Conservation (phyloP, 2,329 filamentous ascomycete species). For the Ceratocystiopsis minuta region DNA sequence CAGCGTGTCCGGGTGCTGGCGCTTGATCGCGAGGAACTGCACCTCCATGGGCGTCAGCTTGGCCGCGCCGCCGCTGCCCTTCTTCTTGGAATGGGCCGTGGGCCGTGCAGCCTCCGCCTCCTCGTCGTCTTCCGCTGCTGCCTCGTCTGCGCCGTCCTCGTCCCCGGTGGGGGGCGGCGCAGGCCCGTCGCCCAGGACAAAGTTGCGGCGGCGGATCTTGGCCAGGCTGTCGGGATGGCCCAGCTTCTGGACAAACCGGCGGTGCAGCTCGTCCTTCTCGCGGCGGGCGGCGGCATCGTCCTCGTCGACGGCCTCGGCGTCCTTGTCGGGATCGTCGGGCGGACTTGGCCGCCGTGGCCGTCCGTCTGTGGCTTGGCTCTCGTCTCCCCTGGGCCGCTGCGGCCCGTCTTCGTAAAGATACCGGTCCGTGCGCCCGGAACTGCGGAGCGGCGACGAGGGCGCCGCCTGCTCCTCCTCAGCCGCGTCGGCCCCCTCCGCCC, state of each 20-base stretch:
- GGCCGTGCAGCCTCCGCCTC: constrained; percentile 22
- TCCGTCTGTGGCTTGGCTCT: too few species aligned
- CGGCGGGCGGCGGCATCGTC: constrained; percentile 23
- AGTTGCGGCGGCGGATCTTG: constrained; percentile 43
- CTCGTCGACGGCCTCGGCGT: constrained; percentile 11
- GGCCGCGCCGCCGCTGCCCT: constrained; percentile 32
- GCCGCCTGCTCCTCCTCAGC: constrained; percentile 4
- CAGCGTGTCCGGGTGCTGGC: constrained; percentile 73
- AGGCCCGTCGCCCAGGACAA: constrained; percentile 26
- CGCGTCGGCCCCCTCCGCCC: constrained; percentile 2
- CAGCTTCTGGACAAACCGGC: constrained; percentile 76
- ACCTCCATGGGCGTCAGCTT: constrained; percentile 92
- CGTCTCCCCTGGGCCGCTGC: background rate
- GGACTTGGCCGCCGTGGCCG: too few species aligned
- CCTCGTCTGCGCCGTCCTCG: constrained; percentile 27
- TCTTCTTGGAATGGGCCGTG: constrained; percentile 40
- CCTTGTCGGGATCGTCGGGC: too few species aligned
- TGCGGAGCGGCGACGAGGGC: constrained; percentile 10
- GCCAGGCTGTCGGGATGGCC: constrained; percentile 68
- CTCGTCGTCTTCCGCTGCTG: constrained; percentile 38
- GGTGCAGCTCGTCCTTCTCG: constrained; percentile 55
- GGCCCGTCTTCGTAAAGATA: constrained; percentile 27
- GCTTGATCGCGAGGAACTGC: constrained; percentile 87
- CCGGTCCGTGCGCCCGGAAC: constrained; percentile 27
- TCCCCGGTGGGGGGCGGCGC: constrained; percentile 40